Evolutionary conservation across 164 flowering plant species (phyloP), one percentile per base, ranked within the genome.

Genomic region (Magnolia changhungtana): DNA sequence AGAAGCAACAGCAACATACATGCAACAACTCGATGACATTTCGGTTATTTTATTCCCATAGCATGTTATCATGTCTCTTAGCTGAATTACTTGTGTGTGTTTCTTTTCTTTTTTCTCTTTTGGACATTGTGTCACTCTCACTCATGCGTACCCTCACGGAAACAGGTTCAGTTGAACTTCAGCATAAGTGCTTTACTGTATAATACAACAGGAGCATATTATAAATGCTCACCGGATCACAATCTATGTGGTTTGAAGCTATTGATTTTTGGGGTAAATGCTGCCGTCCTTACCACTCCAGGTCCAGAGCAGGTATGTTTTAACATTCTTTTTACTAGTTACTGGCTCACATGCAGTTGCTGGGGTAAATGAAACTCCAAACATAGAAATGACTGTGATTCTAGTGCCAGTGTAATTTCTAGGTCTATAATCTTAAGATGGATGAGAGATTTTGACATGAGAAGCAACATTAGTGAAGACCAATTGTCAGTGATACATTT

Each of bases 201-300:
- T 78, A 83, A 91, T 78, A 89, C 92, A 55, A 85, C 84, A 23
- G 63, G 78, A 16, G 88, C 93, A 18, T 85, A 79, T 75, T 80
- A 79, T 85, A 87, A 79, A 74, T 91, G 96, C 73, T 78, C 86
- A 52, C 24, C 86, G 19, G 51, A 74, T 50, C 67, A 83, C 21
- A 72, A 75, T 71, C 24, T 78, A 45, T 91, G 92, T 72, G 71
- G 70, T 24, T 77, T 88, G 55, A 81, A 80, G 29, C 83, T 89
- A 66, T 75, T 50, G 18, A 68, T 87, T 78, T 50, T 86, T 19
- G 71, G 80, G 50, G 19, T 74, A 76, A 85, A 75, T 84, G 80
- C 82, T 77, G 90, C 86, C 75, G 84, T 89, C 70, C 77, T 91
- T 69, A 83, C 91, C 27, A 81, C 93, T 77, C 88, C 92, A 49